phyloP scores from a whole-genome alignment of 2,329 filamentous ascomycete species.

The Penicillium sp. region DNA sequence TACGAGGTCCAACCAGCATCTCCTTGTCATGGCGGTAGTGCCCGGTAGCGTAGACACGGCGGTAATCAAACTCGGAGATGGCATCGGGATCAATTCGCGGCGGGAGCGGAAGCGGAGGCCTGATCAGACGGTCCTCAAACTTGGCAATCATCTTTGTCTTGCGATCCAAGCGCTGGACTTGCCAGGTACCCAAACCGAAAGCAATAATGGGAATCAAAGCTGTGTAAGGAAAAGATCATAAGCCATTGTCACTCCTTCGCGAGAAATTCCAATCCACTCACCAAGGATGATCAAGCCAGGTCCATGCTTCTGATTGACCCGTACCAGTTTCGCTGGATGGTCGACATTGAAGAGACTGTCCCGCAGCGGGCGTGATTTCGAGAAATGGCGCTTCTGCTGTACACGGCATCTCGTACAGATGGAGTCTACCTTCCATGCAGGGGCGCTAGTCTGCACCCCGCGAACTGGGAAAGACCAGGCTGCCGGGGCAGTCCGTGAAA shows the following conservation, averaged over 20 bases:
- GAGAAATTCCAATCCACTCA: slow-evolving; percentile 34
- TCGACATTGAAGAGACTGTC: slow-evolving; percentile 87
- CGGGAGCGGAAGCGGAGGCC: slow-evolving; percentile 81
- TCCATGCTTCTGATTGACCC: slow-evolving; percentile 72
- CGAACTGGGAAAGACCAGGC: slow-evolving; percentile 26
- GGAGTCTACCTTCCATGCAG: slow-evolving; percentile 29
- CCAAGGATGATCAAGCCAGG: slow-evolving; percentile 77
- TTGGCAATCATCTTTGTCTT: slow-evolving; percentile 90
- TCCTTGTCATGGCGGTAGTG: slow-evolving; percentile 82
- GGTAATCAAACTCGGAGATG: slow-evolving; percentile 87
- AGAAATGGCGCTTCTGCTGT: slow-evolving; percentile 41
- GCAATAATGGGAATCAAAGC: slow-evolving; percentile 89
- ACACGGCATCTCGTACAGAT: slow-evolving; percentile 39
- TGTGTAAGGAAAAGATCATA: slow-evolving; percentile 16
- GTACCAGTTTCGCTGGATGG: slow-evolving; percentile 77
- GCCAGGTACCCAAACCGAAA: slow-evolving; percentile 90
- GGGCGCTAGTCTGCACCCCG: slow-evolving; percentile 20
- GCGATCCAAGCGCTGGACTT: slow-evolving; percentile 89
- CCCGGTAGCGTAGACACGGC: slow-evolving; percentile 76
- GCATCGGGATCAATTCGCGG: slow-evolving; percentile 78
- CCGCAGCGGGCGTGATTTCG: slow-evolving; percentile 54
- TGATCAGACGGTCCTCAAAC: slow-evolving; percentile 87
- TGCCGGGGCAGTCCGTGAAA: slow-evolving; percentile 26
- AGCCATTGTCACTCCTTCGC: slow-evolving; percentile 8
- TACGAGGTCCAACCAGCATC: slow-evolving; percentile 91